Evolutionary conservation across 495 filamentous ascomycete species (phyloP), one percentile per base, ranked within the genome.

Genomic region (Aspergillus heteromorphus): DNA sequence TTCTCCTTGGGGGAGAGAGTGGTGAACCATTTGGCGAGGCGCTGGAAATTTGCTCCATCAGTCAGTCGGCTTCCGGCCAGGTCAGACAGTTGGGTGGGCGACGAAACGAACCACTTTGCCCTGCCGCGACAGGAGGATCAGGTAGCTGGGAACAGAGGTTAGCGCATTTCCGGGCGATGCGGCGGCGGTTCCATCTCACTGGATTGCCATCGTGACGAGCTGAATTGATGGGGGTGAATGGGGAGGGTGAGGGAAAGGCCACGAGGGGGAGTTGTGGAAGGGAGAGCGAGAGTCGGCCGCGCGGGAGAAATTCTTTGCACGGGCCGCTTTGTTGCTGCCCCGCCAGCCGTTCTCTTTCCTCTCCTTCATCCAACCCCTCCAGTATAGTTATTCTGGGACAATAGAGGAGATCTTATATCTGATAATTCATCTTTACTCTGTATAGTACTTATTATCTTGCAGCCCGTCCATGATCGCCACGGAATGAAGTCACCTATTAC

Each of bases 11-110:
- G 93, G 30, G 92, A 95, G 60, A 97, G 81, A 36, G 93, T 99
- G 40, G 92, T 96, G 78, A 97, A 99, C 95, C 93, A 99, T 79
- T 99, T 99, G 57, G 93, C 93, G 48, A 99, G 83, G 60, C 93
- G 91, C 95, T 98, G 71, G 75, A 54, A 79, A 57, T 48, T 54
- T 56, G 41, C 51, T 67, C 52, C 62, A 57, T 69, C 53, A 67
- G 71, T 57, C 49, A n/a, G n/a, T 50, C 63, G 50, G 41, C 57
- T 65, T 65, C 34, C 60, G 58, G 56, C 52, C 53, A 53, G 63
- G 57, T 62, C 48, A 31, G 40, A 56, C 48, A 71, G 57, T 57
- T 55, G 64, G 70, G 65, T 72, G 68, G 70, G 71, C 54, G 65
- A 80, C 70, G 65, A 57, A 64, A 68, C 65, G 71, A 71, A 98